Evolutionary conservation across 257 asterid genomes (phyloP).

Genomic region (Solanum dulcamara): DNA sequence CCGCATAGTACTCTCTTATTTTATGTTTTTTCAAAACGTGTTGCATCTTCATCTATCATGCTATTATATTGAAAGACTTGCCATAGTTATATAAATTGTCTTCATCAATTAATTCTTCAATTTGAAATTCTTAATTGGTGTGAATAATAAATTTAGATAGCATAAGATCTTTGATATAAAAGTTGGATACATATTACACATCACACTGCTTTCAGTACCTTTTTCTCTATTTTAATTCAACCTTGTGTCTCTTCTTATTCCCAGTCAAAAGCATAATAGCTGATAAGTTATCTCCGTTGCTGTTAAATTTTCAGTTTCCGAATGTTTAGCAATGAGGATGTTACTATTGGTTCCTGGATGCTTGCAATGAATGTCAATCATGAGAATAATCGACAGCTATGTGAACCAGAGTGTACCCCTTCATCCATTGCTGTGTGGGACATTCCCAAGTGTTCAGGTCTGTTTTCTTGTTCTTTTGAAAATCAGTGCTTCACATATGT

Average conservation of each 20-base stretch:
- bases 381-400: constrained; percentile 59
- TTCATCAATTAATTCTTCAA: background rate
- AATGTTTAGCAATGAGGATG: constrained; percentile 98
- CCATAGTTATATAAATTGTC: background rate
- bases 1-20: background rate
- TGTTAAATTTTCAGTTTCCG: constrained; percentile 55
- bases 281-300: background rate
- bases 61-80: background rate
- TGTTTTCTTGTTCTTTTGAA: background rate
- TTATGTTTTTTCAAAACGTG: background rate
- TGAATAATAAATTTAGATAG: background rate
- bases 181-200: background rate
- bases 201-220: background rate
- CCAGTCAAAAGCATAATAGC: background rate
- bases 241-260: background rate
- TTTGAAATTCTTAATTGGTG: background rate
- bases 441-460: constrained; percentile 98
- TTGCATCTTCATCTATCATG: background rate
- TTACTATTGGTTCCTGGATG: constrained; percentile 99
- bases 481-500: background rate
- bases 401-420: constrained; percentile 58
- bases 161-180: background rate
- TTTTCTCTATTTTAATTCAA: background rate
- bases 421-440: constrained; percentile 95
- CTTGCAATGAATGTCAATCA: constrained; percentile 95